Base-by-base conservation (phyloP, 1,284 basidiomycete species). In the Hortiboletus rubellus region DNA sequence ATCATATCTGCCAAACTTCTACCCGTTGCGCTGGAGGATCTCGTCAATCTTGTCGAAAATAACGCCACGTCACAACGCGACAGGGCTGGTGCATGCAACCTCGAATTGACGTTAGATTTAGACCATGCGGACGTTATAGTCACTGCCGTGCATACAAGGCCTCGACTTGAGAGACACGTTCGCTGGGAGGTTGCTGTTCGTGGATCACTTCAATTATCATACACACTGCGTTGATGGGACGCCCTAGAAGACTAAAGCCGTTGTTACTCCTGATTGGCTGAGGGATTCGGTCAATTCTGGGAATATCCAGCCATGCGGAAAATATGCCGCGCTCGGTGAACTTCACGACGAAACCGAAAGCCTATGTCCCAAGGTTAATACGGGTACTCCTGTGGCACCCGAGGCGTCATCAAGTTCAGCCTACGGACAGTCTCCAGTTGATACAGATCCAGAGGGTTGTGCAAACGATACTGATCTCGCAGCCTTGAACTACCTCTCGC, bases 201-300 rank as follows among this genome's bases (percentile, higher is more conserved):
- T 77, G 14, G 31, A 30, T 18, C 24, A n/a, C 38, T 37, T 43
- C 24, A 18, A 36, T 51, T 24, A 36, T 40, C 51, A 37, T 38
- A 41, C 40, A 12, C 36, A 43, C 27, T 30, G 51, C 43, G 22
- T 58, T 57, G 34, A 65, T 24, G n/a, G 8, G 27, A 48, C 43
- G 4, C 50, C 9, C 8, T 62, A 91, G 88, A 82, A 76, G 73
- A 76, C 76, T 33, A 90, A 86, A 66, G 74, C 79, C 0, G 78
- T 90, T 22, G 86, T 91, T 12, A 85, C 79, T 1, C 86, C 87
- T 0, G 74, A 81, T 34, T 91, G 89, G 89, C 76, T 92, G 14
- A 76, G 70, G 31, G 79, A 85, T 57, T 87, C 84, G 7, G 72
- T 82, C 15, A 64, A 70, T 24, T 71, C 76, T 44, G 74, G 77